Percentiles rank a stretch among this genome's conserved stretches.
These are phyloP conservation scores for Globisporangium canariense DNA, from an alignment of 352 stramenopile species.

Conservation along the genomic window DNA sequence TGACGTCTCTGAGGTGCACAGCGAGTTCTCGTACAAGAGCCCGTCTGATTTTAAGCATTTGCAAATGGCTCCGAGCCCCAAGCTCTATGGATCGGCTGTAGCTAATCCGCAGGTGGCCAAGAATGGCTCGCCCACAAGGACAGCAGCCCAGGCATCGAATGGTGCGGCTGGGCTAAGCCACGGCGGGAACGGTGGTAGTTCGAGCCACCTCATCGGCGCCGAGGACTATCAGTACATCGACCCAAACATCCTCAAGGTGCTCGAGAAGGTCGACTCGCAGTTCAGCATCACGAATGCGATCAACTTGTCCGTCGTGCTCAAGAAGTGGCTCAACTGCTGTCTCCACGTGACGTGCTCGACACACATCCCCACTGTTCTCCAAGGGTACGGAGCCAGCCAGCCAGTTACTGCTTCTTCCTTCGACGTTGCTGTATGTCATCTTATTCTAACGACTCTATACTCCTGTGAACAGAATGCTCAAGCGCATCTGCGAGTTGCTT, in stretches of 20 bases:
- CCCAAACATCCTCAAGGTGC: conserved; percentile 73
- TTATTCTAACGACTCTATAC: background rate
- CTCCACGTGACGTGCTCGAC: conserved; percentile 56
- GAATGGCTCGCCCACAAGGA: background rate
- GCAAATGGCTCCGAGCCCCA: conserved; percentile 7
- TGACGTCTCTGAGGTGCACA: conserved; percentile 22
- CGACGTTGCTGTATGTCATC: background rate
- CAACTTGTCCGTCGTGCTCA: conserved; percentile 53
- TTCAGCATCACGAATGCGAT: conserved; percentile 85
- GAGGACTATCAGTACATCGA: conserved; percentile 73
- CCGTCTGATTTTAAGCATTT: conserved; percentile 11
- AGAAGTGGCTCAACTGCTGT: conserved; percentile 75
- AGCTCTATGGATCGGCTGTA: background rate
- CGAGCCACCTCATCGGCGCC: conserved; percentile 29
- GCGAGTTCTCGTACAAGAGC: conserved; percentile 17
- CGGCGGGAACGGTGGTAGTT: background rate
- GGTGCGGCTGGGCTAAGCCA: conserved; percentile 5
- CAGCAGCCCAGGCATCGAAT: background rate
- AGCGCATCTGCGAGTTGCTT: conserved; percentile 53
- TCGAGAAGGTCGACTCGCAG: conserved; percentile 83
- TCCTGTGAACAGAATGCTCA: conserved; percentile 31
- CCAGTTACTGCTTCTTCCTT: background rate
- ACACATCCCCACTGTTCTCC: conserved; percentile 36
- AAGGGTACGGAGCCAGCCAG: conserved; percentile 17
- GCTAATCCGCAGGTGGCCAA: background rate